Evolutionary conservation across 2,329 filamentous ascomycete genomes (phyloP).

Genomic region (Coniochaeta ligniaria): DNA sequence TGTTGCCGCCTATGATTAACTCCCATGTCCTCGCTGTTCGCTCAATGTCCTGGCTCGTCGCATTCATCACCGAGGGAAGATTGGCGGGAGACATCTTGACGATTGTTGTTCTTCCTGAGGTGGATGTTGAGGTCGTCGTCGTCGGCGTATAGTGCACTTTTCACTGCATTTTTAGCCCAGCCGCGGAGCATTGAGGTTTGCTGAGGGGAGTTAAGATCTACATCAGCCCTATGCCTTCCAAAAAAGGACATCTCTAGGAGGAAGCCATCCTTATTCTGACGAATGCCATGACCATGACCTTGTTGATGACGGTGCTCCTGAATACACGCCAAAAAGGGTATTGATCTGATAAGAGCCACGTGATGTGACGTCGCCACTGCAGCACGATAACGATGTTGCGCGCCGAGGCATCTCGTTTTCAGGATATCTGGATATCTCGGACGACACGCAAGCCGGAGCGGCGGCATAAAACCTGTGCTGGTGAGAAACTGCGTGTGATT

Average conservation of each 20-base stretch:
- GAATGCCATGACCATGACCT: neutral
- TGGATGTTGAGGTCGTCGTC: conserved; percentile 21
- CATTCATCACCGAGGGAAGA: conserved; percentile 92
- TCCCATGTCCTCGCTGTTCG: too few species aligned
- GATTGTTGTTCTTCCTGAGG: conserved; percentile 16
- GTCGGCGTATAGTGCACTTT: too few species aligned
- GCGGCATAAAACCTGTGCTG: neutral
- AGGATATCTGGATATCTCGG: neutral
- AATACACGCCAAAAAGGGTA: too few species aligned
- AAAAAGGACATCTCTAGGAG: neutral
- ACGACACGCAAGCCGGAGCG: neutral
- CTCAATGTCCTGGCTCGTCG: conserved; percentile 97
- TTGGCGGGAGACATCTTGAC: conserved; percentile 87
- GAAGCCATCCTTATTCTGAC: neutral
- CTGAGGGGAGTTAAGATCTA: too few species aligned
- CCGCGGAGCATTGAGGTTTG: neutral
- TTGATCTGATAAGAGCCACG: neutral
- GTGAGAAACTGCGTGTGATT: neutral
- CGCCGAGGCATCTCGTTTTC: neutral
- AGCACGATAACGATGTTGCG: neutral
- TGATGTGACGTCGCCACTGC: neutral
- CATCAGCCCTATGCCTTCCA: too few species aligned
- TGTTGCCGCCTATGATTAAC: too few species aligned
- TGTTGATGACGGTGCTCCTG: neutral
- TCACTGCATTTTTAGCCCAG: neutral